Base-by-base conservation (phyloP, 805 yeast species). In the Suhomyces vadensis region DNA sequence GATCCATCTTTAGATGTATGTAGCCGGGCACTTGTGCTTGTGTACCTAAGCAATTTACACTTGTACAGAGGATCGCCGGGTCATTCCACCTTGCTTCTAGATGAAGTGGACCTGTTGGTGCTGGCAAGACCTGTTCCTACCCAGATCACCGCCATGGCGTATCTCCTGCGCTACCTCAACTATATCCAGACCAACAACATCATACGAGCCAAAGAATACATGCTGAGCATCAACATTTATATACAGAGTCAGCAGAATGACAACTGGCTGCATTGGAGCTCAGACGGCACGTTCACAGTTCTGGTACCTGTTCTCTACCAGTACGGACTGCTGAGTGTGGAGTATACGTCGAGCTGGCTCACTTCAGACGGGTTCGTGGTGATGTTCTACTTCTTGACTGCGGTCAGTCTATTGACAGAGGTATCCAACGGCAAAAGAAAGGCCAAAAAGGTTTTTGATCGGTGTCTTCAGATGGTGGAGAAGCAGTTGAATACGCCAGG, bases 361-460 rank as follows among this genome's bases (percentile, higher is more conserved):
- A 61, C 66, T 10, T 61, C 72, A 4, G 70, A 67, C 33, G 79
- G 75, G 44, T 73, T 71, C 52, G 64, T 67, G 6, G 60, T 72
- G 16, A 42, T 66, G 35, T 60, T 73, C 17, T 74, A 73, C 50
- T 67, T 73, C 35, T 52, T 69, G n/a, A 65, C 72, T 27, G 81
- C 77, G 2, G 53, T 76, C 5, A 55, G 66, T 5, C 65, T 69
- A 24, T 47, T 74, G 16, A 53, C 55, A 11, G 73, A 67, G 31
- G 56, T 70, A 0, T 58, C 68, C 54, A 65, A 63, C 37, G 64
- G 63, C 1, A 62, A 59, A 33, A 52, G 58, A 11, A 63, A 69
- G 39, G 56, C 76, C 5, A 51, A 50, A n/a, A 65, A 61, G 37
- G 58, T 71, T 2, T 71, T 75, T 48, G 56, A 53, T 4, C 62